These are phyloP conservation scores for Onygenales sp. DNA, from an alignment of 2,329 filamentous ascomycete species.

Conservation along the genomic window DNA sequence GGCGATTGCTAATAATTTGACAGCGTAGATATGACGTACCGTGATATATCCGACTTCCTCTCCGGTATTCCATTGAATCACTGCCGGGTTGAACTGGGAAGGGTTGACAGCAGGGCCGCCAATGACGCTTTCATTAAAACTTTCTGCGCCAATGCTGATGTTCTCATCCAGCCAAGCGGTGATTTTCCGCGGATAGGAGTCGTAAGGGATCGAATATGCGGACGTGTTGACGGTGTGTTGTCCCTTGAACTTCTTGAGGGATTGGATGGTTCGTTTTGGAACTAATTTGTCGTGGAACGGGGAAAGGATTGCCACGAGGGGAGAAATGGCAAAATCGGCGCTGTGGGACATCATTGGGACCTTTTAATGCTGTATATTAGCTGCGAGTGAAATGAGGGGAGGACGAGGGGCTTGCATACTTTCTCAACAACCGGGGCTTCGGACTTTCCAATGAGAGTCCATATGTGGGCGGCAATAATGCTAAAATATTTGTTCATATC, in stretches of 20 bases:
- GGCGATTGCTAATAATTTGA: not conserved
- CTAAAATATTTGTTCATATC: conserved; percentile 55
- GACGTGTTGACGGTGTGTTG: conserved; percentile 45
- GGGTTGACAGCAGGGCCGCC: conserved; percentile 46
- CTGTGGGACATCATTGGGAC: not conserved
- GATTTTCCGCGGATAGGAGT: conserved; percentile 49
- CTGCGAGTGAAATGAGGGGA: not conserved
- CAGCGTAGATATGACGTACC: not conserved
- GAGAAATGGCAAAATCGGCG: conserved; percentile 42
- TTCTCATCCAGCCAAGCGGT: conserved; percentile 48
- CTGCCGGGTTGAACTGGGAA: conserved; percentile 48
- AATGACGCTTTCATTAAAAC: conserved; percentile 46
- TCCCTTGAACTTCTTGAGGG: conserved; percentile 34
- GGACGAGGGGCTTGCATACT: not conserved
- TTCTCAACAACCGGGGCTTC: conserved; percentile 41
- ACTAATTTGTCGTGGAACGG: conserved; percentile 14
- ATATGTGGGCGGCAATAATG: conserved; percentile 50
- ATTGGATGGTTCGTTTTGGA: conserved; percentile 21
- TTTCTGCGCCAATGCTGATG: conserved; percentile 52
- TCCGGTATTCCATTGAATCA: conserved; percentile 48
- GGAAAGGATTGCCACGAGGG: conserved; percentile 28
- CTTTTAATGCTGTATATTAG: not conserved
- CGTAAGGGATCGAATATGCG: conserved; percentile 50
- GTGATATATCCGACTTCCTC: conserved; percentile 16
- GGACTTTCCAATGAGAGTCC: conserved; percentile 36